Base-by-base conservation (phyloP, 2,329 filamentous ascomycete genomes). In the Talaromyces sp. region DNA sequence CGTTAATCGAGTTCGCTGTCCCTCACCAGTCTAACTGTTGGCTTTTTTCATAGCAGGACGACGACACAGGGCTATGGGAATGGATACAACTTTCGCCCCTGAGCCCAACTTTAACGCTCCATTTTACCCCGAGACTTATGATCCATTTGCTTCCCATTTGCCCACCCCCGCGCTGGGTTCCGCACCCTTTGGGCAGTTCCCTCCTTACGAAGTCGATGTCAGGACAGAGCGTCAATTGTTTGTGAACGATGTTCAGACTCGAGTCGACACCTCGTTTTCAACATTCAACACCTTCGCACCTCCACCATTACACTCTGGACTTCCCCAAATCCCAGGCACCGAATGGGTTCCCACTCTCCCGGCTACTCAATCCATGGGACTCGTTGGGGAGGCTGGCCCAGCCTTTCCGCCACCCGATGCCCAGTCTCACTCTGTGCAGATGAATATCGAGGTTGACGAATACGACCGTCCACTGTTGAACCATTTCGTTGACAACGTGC, bases 211-310 rank as follows among this genome's bases (percentile, higher is more conserved):
- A 76, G 88, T 97, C 63, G 93, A 97, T 74, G 89, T 98, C 80
- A 96, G 93, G 83, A 97, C 93, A 1, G 93, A 97, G 79, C 85
- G 91, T 65, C 91, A 97, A 68, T 92, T 96, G 81, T 96, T 90
- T 75, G 87, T 97, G 75, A 91, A 97, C 70, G 90, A 97, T 72
- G 84, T 96, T 59, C 91, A 91, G 4, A 89, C 92, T 14, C 82
- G 93, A 62, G 83, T 87, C 66, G 93, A 97, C 76, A 96, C 92
- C 13, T 91, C 91, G 32, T 88, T 92, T 41, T 96, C 93, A 0
- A 96, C 92, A 26, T 97, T 96, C 77, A 96, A 88, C 83, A 93
- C 91, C n/a, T 95, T 87, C 73, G 88, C 91, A 24, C 91, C 91
- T 17, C 89, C 90, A 31, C 86, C 89, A 26, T 80, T 87, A 1